These are phyloP conservation scores for Ceratonia siliqua DNA, from an alignment of 306 rosid species.

Conservation along the genomic window DNA sequence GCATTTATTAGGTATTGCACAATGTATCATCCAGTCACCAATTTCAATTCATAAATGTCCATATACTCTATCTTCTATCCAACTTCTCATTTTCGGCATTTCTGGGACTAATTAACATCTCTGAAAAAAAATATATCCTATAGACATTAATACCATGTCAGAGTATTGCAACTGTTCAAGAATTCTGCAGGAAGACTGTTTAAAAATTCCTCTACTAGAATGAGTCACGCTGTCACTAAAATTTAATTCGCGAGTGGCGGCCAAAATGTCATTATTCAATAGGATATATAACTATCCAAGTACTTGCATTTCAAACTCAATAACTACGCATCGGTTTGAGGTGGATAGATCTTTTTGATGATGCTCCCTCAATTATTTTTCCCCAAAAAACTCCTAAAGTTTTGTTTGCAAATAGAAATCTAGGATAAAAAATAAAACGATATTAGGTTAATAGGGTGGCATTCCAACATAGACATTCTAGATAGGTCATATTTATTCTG, in stretches of 20 bases:
- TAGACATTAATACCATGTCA: not conserved
- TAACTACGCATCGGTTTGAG: not conserved
- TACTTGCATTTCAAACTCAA: not conserved
- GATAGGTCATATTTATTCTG: not conserved
- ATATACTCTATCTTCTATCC: not conserved
- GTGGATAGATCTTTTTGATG: not conserved
- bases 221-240: no score
- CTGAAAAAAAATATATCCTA: not conserved
- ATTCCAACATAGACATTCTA: not conserved
- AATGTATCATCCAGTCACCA: not conserved
- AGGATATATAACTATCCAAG: not conserved
- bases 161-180: no score
- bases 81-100: not conserved
- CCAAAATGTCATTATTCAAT: not conserved
- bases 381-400: no score
- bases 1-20: not conserved
- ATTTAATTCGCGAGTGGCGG: no score
- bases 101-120: not conserved
- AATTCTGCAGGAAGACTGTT: not conserved
- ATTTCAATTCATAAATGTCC: not conserved
- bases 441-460: not conserved
- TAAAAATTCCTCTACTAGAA: no score
- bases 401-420: no score
- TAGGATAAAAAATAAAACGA: no score
- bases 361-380: not conserved